Evolutionary conservation across 306 rosid species (phyloP).

Genomic region (Crataegus laevigata): DNA sequence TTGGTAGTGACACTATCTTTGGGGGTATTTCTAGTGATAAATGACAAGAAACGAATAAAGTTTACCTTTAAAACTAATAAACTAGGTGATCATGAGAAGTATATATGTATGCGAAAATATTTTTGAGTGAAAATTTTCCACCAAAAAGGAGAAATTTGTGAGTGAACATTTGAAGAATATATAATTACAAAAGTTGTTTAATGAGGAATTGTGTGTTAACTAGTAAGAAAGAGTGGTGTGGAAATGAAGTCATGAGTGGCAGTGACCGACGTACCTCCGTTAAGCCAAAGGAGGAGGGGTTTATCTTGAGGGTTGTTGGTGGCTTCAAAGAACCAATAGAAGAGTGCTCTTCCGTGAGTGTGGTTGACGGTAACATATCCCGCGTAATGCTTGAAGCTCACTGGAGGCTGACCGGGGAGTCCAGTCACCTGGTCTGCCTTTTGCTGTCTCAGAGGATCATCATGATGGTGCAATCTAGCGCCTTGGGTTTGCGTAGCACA

Average conservation of each 20-base stretch:
- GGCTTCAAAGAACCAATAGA: conserved; percentile 83
- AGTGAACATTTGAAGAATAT: not conserved
- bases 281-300: conserved; percentile 79
- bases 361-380: conserved; percentile 69
- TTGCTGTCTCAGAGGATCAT: conserved; percentile 17
- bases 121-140: not conserved
- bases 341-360: conserved; percentile 71
- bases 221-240: not conserved
- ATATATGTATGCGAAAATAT: not conserved
- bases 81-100: not conserved
- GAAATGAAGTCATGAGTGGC: not conserved
- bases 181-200: not conserved
- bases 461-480: not conserved
- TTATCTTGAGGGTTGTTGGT: conserved; percentile 25
- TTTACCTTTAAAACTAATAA: not conserved
- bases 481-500: not conserved
- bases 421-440: conserved; percentile 45
- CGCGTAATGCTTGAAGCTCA: conserved; percentile 63
- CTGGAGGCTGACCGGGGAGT: conserved; percentile 67
- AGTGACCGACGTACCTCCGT: conserved; percentile 52
- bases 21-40: not conserved
- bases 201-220: not conserved
- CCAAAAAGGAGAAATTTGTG: not conserved
- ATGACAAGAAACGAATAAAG: not conserved
- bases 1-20: not conserved